Evolutionary conservation across 108 stramenopile genomes (phyloP).

Genomic region (Conticribra guillardii): DNA sequence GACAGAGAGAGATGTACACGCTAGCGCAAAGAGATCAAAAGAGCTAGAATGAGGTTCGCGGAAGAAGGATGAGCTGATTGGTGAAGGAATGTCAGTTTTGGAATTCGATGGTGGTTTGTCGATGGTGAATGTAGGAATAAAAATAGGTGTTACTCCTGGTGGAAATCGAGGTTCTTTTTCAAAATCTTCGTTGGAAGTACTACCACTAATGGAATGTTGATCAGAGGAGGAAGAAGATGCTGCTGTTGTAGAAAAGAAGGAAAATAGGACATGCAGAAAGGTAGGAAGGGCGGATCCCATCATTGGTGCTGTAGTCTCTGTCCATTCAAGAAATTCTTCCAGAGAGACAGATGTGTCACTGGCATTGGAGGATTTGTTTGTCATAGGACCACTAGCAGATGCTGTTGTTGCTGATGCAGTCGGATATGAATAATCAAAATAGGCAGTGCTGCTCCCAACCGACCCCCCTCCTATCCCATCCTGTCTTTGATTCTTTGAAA

Average conservation of each 20-base stretch:
- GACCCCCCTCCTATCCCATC: conserved; percentile 8
- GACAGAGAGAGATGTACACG: conserved; percentile 42
- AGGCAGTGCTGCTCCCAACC: conserved; percentile 4
- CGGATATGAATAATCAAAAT: conserved; percentile 52
- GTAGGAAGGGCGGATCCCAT: conserved; percentile 67
- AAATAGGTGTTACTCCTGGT: conserved; percentile 38
- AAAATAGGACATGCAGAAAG: conserved; percentile 70
- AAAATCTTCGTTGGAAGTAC: conserved; percentile 34
- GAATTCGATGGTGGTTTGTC: conserved; percentile 26
- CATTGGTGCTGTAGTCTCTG: conserved; percentile 71
- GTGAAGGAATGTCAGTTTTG: conserved; percentile 6
- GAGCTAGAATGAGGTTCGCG: conserved; percentile 11
- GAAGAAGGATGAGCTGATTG: conserved; percentile 19
- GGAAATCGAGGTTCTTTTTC: conserved; percentile 44
- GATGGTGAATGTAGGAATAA: conserved; percentile 38
- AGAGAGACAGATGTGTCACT: conserved; percentile 41
- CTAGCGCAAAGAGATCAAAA: conserved; percentile 34
- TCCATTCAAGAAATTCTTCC: conserved; percentile 72
- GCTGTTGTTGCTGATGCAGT: conserved; percentile 18
- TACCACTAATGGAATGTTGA: no score
- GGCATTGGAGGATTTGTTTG: no score
- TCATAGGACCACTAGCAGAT: no score
- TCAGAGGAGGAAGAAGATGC: no score
- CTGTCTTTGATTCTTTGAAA: conserved; percentile 28
- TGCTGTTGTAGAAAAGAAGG: conserved; percentile 59